Evolutionary conservation across 176 grass and related monocot species (phyloP).

Genomic region (Cocos nucifera): DNA sequence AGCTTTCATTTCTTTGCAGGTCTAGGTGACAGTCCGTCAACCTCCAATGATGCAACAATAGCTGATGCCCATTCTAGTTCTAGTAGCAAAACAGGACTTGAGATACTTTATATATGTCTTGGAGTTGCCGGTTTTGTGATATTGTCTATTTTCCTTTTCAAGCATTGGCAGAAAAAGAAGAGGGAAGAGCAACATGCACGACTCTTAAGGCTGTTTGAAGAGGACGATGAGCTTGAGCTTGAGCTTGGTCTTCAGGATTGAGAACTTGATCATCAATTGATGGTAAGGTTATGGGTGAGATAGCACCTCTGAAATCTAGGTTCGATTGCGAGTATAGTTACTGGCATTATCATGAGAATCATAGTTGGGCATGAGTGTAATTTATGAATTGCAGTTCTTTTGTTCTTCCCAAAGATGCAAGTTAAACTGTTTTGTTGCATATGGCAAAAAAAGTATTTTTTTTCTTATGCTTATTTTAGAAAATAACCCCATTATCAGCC

Average conservation of each 20-base stretch:
- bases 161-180: slow-evolving; percentile 14
- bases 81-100: neutral
- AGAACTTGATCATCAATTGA: neutral
- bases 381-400: too few relatives aligned
- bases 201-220: slow-evolving; percentile 10
- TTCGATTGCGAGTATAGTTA: too few relatives aligned
- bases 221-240: slow-evolving; percentile 16
- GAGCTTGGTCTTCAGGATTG: slow-evolving; percentile 12
- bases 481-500: too few relatives aligned
- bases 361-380: too few relatives aligned
- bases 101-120: neutral
- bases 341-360: too few relatives aligned
- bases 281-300: neutral
- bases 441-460: too few relatives aligned
- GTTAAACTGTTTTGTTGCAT: too few relatives aligned
- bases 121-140: neutral
- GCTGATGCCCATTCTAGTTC: neutral
- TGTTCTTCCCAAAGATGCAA: too few relatives aligned
- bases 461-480: too few relatives aligned
- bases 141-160: slow-evolving; percentile 2
- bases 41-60: neutral
- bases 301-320: too few relatives aligned
- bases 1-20: neutral
- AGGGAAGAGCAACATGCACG: slow-evolving; percentile 11
- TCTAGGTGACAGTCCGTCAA: slow-evolving; percentile 3